Conservation (phyloP, 441 rosid species). For the Aleurites moluccanus region DNA sequence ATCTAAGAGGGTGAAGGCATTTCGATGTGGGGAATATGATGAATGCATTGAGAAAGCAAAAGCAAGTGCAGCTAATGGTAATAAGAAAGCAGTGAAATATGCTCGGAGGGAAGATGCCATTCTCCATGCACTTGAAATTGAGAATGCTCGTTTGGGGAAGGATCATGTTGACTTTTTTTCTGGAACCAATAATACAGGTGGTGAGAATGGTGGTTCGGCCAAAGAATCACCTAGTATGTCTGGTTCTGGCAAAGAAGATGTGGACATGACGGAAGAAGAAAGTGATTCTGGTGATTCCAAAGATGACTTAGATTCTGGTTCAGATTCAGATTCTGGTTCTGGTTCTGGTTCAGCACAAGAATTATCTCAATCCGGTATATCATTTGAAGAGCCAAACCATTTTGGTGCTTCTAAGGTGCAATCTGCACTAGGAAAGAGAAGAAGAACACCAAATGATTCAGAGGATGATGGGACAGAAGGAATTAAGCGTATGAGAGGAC, state of each 20-base stretch:
- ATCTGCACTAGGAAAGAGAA: constrained; percentile 57
- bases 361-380: constrained; percentile 65
- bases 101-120: constrained; percentile 96
- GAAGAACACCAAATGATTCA: constrained; percentile 91
- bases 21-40: constrained; percentile 97
- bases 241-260: constrained; percentile 52
- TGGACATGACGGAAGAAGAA: constrained; percentile 36
- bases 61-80: constrained; percentile 67
- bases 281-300: constrained; percentile 10
- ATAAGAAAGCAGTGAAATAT: constrained; percentile 74
- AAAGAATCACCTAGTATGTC: constrained; percentile 54
- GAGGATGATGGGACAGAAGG: constrained; percentile 98
- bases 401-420: constrained; percentile 48
- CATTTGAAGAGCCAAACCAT: constrained; percentile 61
- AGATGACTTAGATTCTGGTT: constrained; percentile 3
- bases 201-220: constrained; percentile 40
- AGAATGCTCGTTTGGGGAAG: constrained; percentile 68
- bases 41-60: constrained; percentile 80
- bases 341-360: constrained; percentile 45
- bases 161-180: constrained; percentile 42
- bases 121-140: constrained; percentile 87
- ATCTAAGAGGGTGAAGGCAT: constrained; percentile 91
- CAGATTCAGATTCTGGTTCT: neutral
- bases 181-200: constrained; percentile 32
- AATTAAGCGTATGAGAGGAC: constrained; percentile 97